Percentiles rank a stretch among this genome's conserved stretches.
Evolutionary conservation across 352 stramenopile genomes (phyloP).

Genomic region (Phytophthora macrochlamydospora): DNA sequence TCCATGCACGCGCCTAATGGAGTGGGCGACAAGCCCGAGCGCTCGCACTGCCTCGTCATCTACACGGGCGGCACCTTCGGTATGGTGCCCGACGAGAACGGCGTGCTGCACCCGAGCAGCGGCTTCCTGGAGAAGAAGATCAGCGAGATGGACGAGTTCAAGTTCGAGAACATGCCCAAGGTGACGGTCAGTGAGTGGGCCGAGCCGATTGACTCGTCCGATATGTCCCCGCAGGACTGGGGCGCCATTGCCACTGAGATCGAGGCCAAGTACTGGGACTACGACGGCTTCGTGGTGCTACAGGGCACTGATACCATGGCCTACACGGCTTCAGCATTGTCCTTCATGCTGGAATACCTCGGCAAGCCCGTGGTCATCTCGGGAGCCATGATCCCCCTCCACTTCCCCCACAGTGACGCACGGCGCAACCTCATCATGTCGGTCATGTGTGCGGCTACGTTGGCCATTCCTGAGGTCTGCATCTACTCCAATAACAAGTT

Average conservation of each 20-base stretch:
- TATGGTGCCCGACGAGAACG: constrained; percentile 82
- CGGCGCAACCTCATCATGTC: constrained; percentile 97
- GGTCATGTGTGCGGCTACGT: constrained; percentile 78
- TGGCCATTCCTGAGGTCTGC: constrained; percentile 89
- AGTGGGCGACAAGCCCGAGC: constrained; percentile 29
- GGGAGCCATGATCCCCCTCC: constrained; percentile 95
- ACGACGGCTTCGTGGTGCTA: constrained; percentile 97
- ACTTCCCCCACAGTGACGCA: constrained; percentile 97
- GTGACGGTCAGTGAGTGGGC: constrained; percentile 81
- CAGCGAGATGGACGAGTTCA: constrained; percentile 86
- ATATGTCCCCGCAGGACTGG: constrained; percentile 93
- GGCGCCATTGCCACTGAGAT: constrained; percentile 92
- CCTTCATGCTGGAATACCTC: constrained; percentile 98
- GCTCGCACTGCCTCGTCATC: constrained; percentile 81
- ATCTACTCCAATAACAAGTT: constrained; percentile 97
- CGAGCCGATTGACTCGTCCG: constrained; percentile 91
- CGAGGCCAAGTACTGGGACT: constrained; percentile 94
- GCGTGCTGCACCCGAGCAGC: constrained; percentile 79
- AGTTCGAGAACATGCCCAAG: constrained; percentile 79
- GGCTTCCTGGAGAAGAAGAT: constrained; percentile 91
- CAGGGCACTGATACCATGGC: constrained; percentile 99
- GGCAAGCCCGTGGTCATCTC: constrained; percentile 96
- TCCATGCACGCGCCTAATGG: constrained; percentile 28
- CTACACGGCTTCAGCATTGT: constrained; percentile 94
- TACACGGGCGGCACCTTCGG: constrained; percentile 93